These are phyloP conservation scores for Wallemia mellicola DNA, from an alignment of 1,284 basidiomycete species.

Conservation along the genomic window DNA sequence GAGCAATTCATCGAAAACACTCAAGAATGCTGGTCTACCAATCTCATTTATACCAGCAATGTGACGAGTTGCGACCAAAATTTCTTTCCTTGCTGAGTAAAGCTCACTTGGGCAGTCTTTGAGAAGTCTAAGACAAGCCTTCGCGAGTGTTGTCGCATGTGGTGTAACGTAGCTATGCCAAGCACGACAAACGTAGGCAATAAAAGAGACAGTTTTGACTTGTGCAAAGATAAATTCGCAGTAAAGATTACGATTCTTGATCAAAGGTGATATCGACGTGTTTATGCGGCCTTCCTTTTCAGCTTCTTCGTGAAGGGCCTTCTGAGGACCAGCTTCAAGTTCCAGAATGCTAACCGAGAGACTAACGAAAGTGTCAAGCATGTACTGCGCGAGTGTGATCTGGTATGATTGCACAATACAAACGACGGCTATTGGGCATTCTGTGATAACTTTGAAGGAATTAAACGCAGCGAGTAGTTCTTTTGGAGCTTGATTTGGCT, in stretches of 20 bases:
- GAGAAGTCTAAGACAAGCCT: constrained; percentile 53
- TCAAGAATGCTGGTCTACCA: constrained; percentile 39
- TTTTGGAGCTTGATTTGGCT: constrained; percentile 24
- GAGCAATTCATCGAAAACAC: constrained; percentile 64
- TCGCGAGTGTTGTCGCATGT: constrained; percentile 53
- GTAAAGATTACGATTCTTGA: constrained; percentile 49
- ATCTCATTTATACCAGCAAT: neutral
- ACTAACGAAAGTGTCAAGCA: constrained; percentile 21
- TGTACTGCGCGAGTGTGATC: constrained; percentile 29
- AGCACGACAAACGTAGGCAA: constrained; percentile 66
- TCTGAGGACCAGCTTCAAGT: constrained; percentile 64
- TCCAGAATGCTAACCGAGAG: constrained; percentile 23
- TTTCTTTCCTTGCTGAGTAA: constrained; percentile 45
- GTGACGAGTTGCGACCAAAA: constrained; percentile 2
- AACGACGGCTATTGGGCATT: constrained; percentile 78
- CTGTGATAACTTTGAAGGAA: constrained; percentile 82
- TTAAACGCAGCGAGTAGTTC: constrained; percentile 34
- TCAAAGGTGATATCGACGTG: constrained; percentile 46
- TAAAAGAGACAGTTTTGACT: constrained; percentile 82
- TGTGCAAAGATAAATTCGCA: constrained; percentile 73
- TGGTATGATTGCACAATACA: constrained; percentile 60
- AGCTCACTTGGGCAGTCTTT: constrained; percentile 79
- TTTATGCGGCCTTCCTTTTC: constrained; percentile 49
- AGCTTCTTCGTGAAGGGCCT: constrained; percentile 44
- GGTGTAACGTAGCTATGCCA: constrained; percentile 35